A percentile compares a stretch with the other conserved stretches of the same genome.
Evolutionary conservation across 805 yeast species (phyloP).

Genomic region (Komagataella pseudopastoris): DNA sequence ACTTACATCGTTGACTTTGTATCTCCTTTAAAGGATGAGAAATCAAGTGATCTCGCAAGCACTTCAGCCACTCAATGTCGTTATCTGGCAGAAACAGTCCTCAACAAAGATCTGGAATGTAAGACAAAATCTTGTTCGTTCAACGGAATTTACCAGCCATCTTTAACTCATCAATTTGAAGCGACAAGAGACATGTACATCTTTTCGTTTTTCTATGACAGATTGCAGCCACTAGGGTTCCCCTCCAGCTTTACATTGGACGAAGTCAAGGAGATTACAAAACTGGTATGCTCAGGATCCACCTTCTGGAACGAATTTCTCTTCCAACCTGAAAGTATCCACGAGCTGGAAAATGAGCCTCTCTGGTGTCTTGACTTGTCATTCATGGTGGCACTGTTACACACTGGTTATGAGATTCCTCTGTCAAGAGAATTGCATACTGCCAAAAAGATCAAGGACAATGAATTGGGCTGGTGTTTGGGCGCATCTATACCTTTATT

Average conservation of each 20-base stretch:
- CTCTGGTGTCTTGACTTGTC: slow-evolving; percentile 90
- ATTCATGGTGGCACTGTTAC: slow-evolving; percentile 80
- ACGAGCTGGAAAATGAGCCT: slow-evolving; percentile 63
- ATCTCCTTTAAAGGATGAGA: slow-evolving; percentile 14
- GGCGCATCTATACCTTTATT: slow-evolving; percentile 93
- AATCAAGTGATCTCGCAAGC: slow-evolving; percentile 14
- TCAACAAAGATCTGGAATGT: slow-evolving; percentile 78
- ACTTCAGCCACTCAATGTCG: slow-evolving; percentile 81
- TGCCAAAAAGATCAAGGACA: slow-evolving; percentile 77
- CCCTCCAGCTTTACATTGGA: slow-evolving; percentile 77
- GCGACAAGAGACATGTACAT: slow-evolving; percentile 67
- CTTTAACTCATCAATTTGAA: slow-evolving; percentile 65
- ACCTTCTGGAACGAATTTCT: slow-evolving; percentile 57
- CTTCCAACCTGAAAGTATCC: slow-evolving; percentile 52
- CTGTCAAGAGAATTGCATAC: slow-evolving; percentile 80
- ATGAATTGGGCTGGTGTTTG: slow-evolving; percentile 96
- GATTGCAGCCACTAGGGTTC: slow-evolving; percentile 90
- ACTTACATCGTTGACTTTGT: slow-evolving; percentile 20
- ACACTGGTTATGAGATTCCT: slow-evolving; percentile 96
- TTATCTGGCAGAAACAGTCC: slow-evolving; percentile 62
- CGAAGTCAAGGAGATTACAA: slow-evolving; percentile 74
- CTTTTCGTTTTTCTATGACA: slow-evolving; percentile 91
- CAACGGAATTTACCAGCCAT: slow-evolving; percentile 96
- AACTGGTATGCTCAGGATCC: slow-evolving; percentile 77
- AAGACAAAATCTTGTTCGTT: slow-evolving; percentile 76